Evolutionary conservation across 1,139 yeast species (phyloP).

Genomic region (Yamadazyma triangularis): DNA sequence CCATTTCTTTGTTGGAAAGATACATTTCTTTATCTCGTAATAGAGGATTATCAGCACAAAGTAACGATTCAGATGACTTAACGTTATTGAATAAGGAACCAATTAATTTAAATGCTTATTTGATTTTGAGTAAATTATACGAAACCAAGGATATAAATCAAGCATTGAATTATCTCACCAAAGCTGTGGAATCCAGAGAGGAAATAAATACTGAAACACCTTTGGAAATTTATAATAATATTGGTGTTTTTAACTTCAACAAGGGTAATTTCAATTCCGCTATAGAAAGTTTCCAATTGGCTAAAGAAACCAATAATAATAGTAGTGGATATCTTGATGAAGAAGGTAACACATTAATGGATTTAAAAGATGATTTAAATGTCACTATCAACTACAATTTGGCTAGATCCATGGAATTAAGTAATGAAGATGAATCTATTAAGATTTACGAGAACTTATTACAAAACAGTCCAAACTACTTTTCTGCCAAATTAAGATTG

Average conservation of each 20-base stretch:
- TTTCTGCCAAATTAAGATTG: slow-evolving; percentile 72
- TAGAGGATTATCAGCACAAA: slow-evolving; percentile 32
- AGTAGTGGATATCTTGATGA: slow-evolving; percentile 15
- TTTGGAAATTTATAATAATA: slow-evolving; percentile 69
- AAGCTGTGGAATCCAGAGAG: slow-evolving; percentile 52
- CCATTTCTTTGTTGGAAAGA: slow-evolving; percentile 66
- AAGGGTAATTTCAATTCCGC: slow-evolving; percentile 52
- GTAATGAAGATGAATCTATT: slow-evolving; percentile 43
- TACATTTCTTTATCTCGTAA: slow-evolving; percentile 59
- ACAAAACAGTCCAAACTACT: slow-evolving; percentile 60
- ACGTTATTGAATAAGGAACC: slow-evolving; percentile 49
- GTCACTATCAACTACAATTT: slow-evolving; percentile 56
- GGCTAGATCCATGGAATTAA: slow-evolving; percentile 58
- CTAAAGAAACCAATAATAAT: slow-evolving; percentile 25
- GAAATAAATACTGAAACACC: slow-evolving; percentile 49
- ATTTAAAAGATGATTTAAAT: slow-evolving; percentile 28
- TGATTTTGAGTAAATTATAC: slow-evolving; percentile 62
- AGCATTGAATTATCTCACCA: slow-evolving; percentile 52
- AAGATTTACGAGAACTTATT: slow-evolving; percentile 53
- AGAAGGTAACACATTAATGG: slow-evolving; percentile 22
- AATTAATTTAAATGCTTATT: slow-evolving; percentile 62
- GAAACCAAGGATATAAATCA: slow-evolving; percentile 60
- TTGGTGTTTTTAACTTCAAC: slow-evolving; percentile 79
- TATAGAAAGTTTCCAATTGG: slow-evolving; percentile 42
- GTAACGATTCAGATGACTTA: slow-evolving; percentile 19